A percentile compares a stretch with the other conserved stretches of the same genome.
Evolutionary conservation across 352 stramenopile species (phyloP).

Genomic region (Phytophthora constricta): DNA sequence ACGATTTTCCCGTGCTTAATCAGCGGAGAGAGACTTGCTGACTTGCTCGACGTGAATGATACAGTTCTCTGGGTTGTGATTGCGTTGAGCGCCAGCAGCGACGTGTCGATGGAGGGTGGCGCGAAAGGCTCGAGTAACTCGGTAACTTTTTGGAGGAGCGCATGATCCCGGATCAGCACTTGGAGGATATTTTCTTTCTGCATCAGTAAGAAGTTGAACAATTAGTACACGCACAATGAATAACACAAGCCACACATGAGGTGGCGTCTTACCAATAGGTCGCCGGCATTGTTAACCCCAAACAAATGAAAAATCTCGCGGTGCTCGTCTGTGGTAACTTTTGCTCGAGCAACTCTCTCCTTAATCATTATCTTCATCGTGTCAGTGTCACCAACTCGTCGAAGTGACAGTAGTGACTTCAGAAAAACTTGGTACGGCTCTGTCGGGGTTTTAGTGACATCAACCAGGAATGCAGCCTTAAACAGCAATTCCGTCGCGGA

Average conservation of each 20-base stretch:
- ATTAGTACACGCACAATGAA: too few relatives aligned
- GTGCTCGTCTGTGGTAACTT: conserved; percentile 27
- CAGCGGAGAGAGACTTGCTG: conserved; percentile 34
- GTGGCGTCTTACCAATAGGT: conserved; percentile 37
- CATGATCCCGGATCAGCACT: conserved; percentile 26
- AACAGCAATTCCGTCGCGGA: conserved; percentile 49
- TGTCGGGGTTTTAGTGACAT: background rate
- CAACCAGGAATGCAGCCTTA: conserved; percentile 60
- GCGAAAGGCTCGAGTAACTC: conserved; percentile 31
- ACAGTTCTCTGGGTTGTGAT: background rate
- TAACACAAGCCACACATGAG: background rate
- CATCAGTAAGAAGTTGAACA: background rate
- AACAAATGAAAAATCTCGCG: conserved; percentile 21
- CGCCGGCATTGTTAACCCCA: conserved; percentile 23
- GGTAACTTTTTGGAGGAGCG: conserved; percentile 33
- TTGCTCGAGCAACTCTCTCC: conserved; percentile 29
- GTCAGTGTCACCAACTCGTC: conserved; percentile 23
- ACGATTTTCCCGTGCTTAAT: conserved; percentile 17
- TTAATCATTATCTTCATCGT: conserved; percentile 37
- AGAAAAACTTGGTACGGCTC: conserved; percentile 38
- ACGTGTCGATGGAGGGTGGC: background rate
- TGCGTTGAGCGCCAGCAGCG: background rate
- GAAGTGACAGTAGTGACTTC: conserved; percentile 28
- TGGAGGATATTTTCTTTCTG: conserved; percentile 20
- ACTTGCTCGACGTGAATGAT: background rate